Evolutionary conservation across 495 filamentous ascomycete genomes (phyloP).

Genomic region (Penicillium subrubescens): DNA sequence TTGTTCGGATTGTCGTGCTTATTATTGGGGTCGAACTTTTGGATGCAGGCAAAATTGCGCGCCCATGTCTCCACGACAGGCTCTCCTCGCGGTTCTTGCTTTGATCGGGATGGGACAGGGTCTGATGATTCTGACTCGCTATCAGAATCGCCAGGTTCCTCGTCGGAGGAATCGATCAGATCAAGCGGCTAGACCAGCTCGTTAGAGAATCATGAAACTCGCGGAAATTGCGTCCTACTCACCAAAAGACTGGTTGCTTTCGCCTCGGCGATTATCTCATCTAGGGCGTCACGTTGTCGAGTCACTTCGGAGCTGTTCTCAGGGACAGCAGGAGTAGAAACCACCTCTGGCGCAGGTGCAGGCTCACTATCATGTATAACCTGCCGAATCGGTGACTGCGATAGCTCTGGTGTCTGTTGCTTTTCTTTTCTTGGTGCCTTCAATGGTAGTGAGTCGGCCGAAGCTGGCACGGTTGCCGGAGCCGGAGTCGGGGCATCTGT

Average conservation of each 20-base stretch:
- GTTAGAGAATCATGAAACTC: neutral
- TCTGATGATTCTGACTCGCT: constrained; percentile 28
- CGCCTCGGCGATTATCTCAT: constrained; percentile 60
- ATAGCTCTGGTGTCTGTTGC: constrained; percentile 18
- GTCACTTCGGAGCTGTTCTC: neutral
- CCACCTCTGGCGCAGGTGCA: neutral
- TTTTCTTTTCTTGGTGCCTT: constrained; percentile 32
- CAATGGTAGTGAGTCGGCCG: constrained; percentile 25
- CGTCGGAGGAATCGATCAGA: constrained; percentile 30
- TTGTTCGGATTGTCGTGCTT: constrained; percentile 62
- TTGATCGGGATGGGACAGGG: constrained; percentile 8
- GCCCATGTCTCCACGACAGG: constrained; percentile 39
- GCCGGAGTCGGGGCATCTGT: neutral
- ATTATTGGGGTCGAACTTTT: constrained; percentile 50
- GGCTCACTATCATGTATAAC: neutral
- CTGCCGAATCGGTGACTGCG: constrained; percentile 12
- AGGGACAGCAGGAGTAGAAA: neutral
- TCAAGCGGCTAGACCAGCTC: constrained; percentile 44
- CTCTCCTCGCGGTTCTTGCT: constrained; percentile 29
- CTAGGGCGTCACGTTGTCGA: constrained; percentile 50
- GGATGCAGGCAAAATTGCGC: constrained; percentile 69
- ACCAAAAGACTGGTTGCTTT: constrained; percentile 57
- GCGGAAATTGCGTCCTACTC: constrained; percentile 13
- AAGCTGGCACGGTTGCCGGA: neutral
- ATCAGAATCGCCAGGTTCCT: constrained; percentile 20